Percentiles rank a stretch among this genome's conserved stretches.
Evolutionary conservation across 2,329 filamentous ascomycete species (phyloP).

Genomic region (Xylaria sp.): DNA sequence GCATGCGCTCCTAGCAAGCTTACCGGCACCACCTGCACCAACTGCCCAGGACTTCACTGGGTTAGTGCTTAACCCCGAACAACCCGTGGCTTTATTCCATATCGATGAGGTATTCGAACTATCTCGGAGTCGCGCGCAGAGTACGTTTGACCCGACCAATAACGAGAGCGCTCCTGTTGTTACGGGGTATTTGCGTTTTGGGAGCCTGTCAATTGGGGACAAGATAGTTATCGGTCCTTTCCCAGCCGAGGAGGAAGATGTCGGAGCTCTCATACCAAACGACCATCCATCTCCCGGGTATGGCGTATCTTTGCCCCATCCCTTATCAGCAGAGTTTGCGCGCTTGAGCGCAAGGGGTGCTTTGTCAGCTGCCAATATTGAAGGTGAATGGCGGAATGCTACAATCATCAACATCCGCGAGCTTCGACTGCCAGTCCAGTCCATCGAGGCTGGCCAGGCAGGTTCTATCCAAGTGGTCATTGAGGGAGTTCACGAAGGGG

Average conservation of each 20-base stretch:
- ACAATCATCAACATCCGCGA: slow-evolving; percentile 87
- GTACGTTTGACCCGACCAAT: slow-evolving; percentile 31
- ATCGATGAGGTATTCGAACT: slow-evolving; percentile 89
- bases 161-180: slow-evolving; percentile 62
- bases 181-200: slow-evolving; percentile 83
- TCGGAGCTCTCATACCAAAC: slow-evolving; percentile 48
- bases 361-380: slow-evolving; percentile 56
- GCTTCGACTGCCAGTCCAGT: slow-evolving; percentile 79
- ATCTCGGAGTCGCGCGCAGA: slow-evolving; percentile 64
- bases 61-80: slow-evolving; percentile 61
- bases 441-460: slow-evolving; percentile 79
- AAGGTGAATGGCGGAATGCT: slow-evolving; percentile 79
- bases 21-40: slow-evolving; percentile 70
- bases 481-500: slow-evolving; percentile 46
- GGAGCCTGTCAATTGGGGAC: slow-evolving; percentile 78
- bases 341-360: slow-evolving; percentile 60
- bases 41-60: slow-evolving; percentile 62
- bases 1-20: slow-evolving; percentile 77
- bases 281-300: slow-evolving; percentile 56
- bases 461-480: slow-evolving; percentile 84
- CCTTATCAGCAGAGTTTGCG: slow-evolving; percentile 58
- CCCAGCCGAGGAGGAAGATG: slow-evolving; percentile 59
- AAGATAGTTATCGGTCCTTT: slow-evolving; percentile 82
- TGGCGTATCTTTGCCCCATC: slow-evolving; percentile 58
- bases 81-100: slow-evolving; percentile 75